These are phyloP conservation scores for Mortierella sp. DNA, from an alignment of 371 early-diverging fungal genomes.

Conservation along the genomic window DNA sequence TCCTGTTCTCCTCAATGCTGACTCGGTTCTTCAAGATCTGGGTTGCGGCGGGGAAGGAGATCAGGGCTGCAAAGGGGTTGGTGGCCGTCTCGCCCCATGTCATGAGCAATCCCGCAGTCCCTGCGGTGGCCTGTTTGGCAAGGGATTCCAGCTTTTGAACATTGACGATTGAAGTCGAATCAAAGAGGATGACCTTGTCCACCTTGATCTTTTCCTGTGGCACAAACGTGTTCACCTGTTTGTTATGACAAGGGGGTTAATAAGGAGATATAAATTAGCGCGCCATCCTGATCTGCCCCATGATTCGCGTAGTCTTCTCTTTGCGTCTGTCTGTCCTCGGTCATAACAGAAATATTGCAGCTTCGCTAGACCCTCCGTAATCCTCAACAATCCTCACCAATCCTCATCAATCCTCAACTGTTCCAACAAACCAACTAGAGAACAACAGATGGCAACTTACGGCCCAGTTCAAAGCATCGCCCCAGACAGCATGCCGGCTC, in stretches of 20 bases:
- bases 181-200: constrained; percentile 47
- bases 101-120: constrained; percentile 6
- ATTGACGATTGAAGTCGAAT: constrained; percentile 43
- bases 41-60: constrained; percentile 28
- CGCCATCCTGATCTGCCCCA: neutral
- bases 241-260: neutral
- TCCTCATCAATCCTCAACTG: neutral
- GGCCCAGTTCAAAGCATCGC: constrained; percentile 47
- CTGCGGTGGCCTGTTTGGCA: constrained; percentile 6
- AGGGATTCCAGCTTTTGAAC: constrained; percentile 30
- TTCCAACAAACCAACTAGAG: neutral
- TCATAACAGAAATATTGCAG: neutral
- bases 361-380: neutral
- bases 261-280: neutral
- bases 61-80: constrained; percentile 32
- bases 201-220: constrained; percentile 39
- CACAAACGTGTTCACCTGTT: constrained; percentile 45
- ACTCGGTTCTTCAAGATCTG: constrained; percentile 21
- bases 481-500: constrained; percentile 59
- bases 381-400: too few relatives aligned
- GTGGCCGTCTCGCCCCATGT: constrained; percentile 35
- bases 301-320: neutral
- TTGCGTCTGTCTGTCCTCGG: constrained; percentile 26
- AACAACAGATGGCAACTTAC: constrained; percentile 18
- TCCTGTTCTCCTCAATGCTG: constrained; percentile 15